Base-by-base conservation (phyloP, 495 filamentous ascomycete species). In the Lasiosphaeria ovina region DNA sequence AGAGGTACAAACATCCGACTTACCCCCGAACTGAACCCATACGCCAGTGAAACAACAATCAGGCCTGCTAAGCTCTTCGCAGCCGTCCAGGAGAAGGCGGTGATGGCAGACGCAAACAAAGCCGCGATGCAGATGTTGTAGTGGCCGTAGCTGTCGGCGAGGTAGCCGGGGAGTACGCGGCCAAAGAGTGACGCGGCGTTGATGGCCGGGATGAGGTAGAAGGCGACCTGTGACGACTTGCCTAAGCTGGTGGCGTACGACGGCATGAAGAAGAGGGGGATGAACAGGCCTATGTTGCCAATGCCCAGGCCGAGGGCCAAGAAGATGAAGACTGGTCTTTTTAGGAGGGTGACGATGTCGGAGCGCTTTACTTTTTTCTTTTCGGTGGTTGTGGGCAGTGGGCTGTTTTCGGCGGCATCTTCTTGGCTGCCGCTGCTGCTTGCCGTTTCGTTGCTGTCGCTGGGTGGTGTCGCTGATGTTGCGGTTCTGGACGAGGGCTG, bases 211-310 rank as follows among this genome's bases (percentile, higher is more conserved):
- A 79, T 63, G 17, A 75, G 74, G 54, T 84, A 79, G 52, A 84
- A 88, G 3, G 79, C 70, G 0, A 82, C 63, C n/a, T 69, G 65
- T 3, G 65, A 35, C 14, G 66, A 64, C 65, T 78, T 73, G 2
- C 78, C 77, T 6, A 69, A 61, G 0, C 53, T 49, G 14, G 75
- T 59, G 2, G 76, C 80, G 63, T 82, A 83, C 1, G 77, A 63
- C 2, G 77, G 67, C 14, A 85, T 62, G 65, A 82, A 86, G 69
- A 81, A 83, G 40, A 82, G 69, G 0, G 83, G 82, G 3, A 73
- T 68, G 61, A 80, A 85, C 38, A 84, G 60, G n/a, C 82, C 83
- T 36, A 81, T 48, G 6, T 74, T 71, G 3, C 75, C 63, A 14
- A 80, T 55, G 11, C 69, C 76, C 3, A 68, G 47, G 1, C 63